Percentiles rank a stretch among this genome's conserved stretches.
Conservation (phyloP, 805 yeast genomes). For the Sungouiella blattae region DNA sequence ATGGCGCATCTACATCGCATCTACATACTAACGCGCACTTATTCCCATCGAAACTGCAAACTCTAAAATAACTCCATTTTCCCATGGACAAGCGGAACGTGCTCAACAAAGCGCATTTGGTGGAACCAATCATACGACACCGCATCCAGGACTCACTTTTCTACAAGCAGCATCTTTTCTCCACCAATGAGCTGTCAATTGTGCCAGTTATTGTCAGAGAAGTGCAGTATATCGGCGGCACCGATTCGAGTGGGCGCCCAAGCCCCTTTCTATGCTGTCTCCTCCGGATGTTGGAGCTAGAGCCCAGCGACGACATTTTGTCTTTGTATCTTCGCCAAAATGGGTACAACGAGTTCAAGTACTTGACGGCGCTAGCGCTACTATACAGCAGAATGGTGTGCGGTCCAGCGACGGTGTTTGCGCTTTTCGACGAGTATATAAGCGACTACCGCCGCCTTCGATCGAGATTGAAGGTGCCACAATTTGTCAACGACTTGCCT, state of each 20-base stretch:
- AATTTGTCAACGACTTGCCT: conserved; percentile 20
- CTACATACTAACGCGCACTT: too few species aligned
- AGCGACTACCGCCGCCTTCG: conserved; percentile 71
- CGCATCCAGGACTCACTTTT: conserved; percentile 41
- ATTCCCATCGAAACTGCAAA: not conserved
- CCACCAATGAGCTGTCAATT: conserved; percentile 40
- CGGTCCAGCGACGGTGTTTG: conserved; percentile 39
- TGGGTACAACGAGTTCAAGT: conserved; percentile 60
- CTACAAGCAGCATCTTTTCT: conserved; percentile 38
- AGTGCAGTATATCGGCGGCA: conserved; percentile 53
- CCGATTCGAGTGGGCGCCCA: conserved; percentile 56
- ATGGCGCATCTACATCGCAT: too few species aligned
- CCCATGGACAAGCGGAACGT: conserved; percentile 16
- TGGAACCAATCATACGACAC: conserved; percentile 42
- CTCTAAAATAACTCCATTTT: not conserved
- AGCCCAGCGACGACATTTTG: conserved; percentile 60
- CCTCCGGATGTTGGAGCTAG: conserved; percentile 71
- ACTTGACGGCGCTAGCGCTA: conserved; percentile 65
- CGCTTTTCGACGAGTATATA: conserved; percentile 50
- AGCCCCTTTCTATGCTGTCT: conserved; percentile 73
- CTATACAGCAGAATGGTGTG: conserved; percentile 56
- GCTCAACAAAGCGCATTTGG: conserved; percentile 27
- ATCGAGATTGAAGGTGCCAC: conserved; percentile 27
- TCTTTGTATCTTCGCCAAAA: conserved; percentile 53
- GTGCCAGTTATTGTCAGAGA: conserved; percentile 31